These are phyloP conservation scores for Raphidocelis subcapitata DNA, from an alignment of 139 green algal genomes.

Conservation along the genomic window DNA sequence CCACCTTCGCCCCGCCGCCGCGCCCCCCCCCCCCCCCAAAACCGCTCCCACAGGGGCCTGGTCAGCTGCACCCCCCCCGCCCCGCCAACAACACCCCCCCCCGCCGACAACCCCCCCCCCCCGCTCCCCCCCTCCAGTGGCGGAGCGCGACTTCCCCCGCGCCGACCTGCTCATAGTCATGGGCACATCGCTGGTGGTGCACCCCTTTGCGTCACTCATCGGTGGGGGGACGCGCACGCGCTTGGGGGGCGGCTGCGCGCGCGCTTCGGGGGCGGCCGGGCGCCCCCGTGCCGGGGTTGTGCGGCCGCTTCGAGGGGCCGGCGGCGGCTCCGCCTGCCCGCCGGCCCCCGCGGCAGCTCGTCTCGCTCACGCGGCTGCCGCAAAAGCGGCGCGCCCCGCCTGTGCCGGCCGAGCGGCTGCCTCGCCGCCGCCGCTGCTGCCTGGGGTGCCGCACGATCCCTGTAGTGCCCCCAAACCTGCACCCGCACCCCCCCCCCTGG, in stretches of 20 bases:
- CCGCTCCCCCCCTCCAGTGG: not conserved
- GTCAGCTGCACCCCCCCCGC: no score
- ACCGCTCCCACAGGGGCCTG: no score
- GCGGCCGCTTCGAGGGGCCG: not conserved
- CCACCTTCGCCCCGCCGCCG: no score
- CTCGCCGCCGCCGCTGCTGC: no score
- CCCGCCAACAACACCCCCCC: no score
- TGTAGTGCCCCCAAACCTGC: no score
- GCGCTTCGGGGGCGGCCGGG: not conserved
- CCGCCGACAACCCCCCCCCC: no score
- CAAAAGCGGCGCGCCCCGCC: no score
- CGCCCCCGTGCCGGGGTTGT: not conserved
- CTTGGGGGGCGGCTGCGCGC: not conserved
- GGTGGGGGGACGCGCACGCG: conserved; percentile 33
- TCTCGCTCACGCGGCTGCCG: not conserved
- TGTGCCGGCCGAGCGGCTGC: no score
- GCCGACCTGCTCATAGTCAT: conserved; percentile 87
- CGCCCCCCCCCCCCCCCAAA: no score
- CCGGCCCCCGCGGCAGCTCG: not conserved
- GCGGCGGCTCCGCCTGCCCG: not conserved
- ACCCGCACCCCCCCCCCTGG: no score
- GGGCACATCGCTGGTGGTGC: conserved; percentile 74
- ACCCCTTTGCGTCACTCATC: conserved; percentile 68
- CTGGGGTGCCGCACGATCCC: no score
- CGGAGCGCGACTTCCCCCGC: conserved; percentile 37